phyloP scores from a whole-genome alignment of 2,329 filamentous ascomycete species.

The Didymella exigua region DNA sequence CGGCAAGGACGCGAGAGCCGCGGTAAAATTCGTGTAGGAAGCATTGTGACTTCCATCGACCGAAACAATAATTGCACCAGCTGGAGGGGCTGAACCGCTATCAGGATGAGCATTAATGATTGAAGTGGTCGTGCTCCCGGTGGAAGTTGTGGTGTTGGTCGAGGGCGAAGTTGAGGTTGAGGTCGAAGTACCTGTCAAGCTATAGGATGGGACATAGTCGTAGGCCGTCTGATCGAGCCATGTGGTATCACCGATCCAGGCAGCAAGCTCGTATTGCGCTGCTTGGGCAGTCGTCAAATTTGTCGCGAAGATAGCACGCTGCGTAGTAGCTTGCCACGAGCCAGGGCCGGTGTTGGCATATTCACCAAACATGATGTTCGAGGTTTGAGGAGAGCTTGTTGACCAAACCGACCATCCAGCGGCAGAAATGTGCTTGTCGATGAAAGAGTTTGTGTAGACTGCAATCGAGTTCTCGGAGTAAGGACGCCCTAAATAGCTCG shows the following conservation, averaged over 20 bases:
- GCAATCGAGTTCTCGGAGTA: slow-evolving; percentile 44
- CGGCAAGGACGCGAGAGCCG: slow-evolving; percentile 46
- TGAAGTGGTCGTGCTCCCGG: slow-evolving; percentile 35
- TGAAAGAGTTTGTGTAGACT: slow-evolving; percentile 46
- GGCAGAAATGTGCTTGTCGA: slow-evolving; percentile 43
- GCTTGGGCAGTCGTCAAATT: slow-evolving; percentile 46
- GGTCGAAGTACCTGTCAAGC: slow-evolving; percentile 15
- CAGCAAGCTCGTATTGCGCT: slow-evolving; percentile 43
- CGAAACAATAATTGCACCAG: slow-evolving; percentile 52
- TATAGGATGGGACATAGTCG: slow-evolving; percentile 40
- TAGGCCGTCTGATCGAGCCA: slow-evolving; percentile 54
- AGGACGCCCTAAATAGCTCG: slow-evolving; percentile 56
- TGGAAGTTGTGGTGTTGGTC: slow-evolving; percentile 36
- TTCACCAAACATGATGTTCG: slow-evolving; percentile 46
- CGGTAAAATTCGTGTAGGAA: slow-evolving; percentile 43
- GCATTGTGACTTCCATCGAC: slow-evolving; percentile 37
- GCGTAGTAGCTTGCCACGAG: slow-evolving; percentile 37
- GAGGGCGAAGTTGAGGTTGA: neutral
- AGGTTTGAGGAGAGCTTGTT: slow-evolving; percentile 41
- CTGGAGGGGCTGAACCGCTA: slow-evolving; percentile 50
- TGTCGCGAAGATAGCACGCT: slow-evolving; percentile 46
- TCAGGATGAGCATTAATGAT: slow-evolving; percentile 47
- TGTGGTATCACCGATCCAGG: slow-evolving; percentile 50
- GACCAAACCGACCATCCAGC: slow-evolving; percentile 45
- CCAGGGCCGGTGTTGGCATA: slow-evolving; percentile 42